Conservation (phyloP, 2,329 filamentous ascomycete species). For the Botrytis hyacinthi region DNA sequence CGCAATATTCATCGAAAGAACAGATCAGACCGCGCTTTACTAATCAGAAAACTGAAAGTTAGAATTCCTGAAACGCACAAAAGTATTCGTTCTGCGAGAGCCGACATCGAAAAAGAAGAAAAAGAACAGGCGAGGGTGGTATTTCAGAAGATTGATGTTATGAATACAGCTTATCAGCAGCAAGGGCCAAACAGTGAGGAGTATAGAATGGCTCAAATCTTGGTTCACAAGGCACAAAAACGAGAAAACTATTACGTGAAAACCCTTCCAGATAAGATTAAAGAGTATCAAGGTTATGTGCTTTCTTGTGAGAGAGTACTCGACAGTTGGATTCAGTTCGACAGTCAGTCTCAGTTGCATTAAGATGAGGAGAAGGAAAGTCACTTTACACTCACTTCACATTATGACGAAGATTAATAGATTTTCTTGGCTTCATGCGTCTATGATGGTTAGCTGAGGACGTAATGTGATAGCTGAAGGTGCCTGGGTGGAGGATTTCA, state of each 20-base stretch:
- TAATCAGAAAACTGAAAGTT: neutral
- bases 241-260: too few species aligned
- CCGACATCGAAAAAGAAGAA: accelerated
- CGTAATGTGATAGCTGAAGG: neutral
- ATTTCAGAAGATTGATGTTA: too few species aligned
- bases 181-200: too few species aligned
- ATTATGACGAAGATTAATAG: neutral
- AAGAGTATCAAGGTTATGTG: neutral
- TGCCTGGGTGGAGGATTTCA: neutral
- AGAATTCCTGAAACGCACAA: neutral
- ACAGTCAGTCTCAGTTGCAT: neutral
- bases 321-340: neutral
- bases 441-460: neutral
- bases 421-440: neutral
- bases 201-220: too few species aligned
- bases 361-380: neutral
- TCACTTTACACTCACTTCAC: neutral
- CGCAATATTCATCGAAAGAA: too few species aligned
- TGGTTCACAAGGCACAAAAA: too few species aligned
- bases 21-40: neutral
- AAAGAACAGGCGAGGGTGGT: accelerated
- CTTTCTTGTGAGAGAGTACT: neutral
- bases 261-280: accelerated
- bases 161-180: too few species aligned
- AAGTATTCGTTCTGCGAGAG: neutral